Percentiles rank a stretch among this genome's conserved stretches.
phyloP scores from a whole-genome alignment of 2,329 filamentous ascomycete species.

The Phialophora verrucosa region DNA sequence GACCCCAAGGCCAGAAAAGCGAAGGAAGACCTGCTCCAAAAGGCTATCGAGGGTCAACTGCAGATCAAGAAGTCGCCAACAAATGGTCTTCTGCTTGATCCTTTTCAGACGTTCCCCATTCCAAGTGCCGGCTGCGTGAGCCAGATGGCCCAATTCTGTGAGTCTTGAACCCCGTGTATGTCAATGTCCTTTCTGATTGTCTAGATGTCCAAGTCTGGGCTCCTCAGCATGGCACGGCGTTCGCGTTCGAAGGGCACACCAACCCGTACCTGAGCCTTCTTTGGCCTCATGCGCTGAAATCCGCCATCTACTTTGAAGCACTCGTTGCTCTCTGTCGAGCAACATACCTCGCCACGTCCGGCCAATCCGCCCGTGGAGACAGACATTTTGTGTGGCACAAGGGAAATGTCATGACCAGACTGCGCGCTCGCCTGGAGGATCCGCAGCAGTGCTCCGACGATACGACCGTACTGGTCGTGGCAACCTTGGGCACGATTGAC shows the following conservation, averaged over 20 bases:
- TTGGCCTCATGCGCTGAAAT: conserved; percentile 27
- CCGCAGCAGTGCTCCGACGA: conserved; percentile 25
- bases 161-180: conserved; percentile 1
- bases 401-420: conserved; percentile 26
- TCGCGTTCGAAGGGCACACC: conserved; percentile 26
- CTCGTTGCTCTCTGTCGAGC: conserved; percentile 28
- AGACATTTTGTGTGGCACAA: conserved; percentile 19
- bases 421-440: conserved; percentile 19
- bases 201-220: conserved; percentile 29
- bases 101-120: conserved; percentile 29
- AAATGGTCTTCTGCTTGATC: conserved; percentile 25
- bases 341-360: conserved; percentile 16
- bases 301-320: conserved; percentile 25
- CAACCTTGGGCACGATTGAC: conserved; percentile 28
- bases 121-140: conserved; percentile 15
- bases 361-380: conserved; percentile 19
- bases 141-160: conserved; percentile 28
- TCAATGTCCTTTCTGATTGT: conserved; percentile 6
- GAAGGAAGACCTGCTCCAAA: conserved; percentile 15
- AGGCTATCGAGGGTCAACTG: conserved; percentile 17
- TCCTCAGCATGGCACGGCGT: conserved; percentile 28
- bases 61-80: conserved; percentile 18
- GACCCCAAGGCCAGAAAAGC: conserved; percentile 13
- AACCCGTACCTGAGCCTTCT: conserved; percentile 30
- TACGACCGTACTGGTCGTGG: conserved; percentile 26